These are phyloP conservation scores for Dalechampia spathulata DNA, from an alignment of 441 rosid species.

Conservation along the genomic window DNA sequence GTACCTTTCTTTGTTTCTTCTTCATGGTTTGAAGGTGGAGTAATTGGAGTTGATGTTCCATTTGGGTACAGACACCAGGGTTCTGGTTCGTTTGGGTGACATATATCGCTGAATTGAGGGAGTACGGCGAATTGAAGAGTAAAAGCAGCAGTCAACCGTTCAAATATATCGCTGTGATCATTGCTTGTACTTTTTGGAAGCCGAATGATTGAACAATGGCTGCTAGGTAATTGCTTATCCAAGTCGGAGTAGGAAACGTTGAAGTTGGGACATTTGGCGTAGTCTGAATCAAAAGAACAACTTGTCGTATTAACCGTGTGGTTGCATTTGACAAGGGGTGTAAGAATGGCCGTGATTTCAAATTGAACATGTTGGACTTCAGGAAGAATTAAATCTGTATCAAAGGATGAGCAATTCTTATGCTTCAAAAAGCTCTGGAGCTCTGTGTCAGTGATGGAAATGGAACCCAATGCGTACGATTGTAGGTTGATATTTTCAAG, in stretches of 20 bases:
- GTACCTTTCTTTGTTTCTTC: too few relatives aligned
- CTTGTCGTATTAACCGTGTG: too few relatives aligned
- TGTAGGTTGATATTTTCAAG: not conserved
- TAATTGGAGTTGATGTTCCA: too few relatives aligned
- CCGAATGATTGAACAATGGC: not conserved
- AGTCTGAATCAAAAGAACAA: not conserved
- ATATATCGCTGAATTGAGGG: not conserved
- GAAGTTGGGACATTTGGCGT: not conserved
- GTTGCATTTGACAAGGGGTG: not conserved
- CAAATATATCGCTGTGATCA: not conserved
- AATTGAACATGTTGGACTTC: not conserved
- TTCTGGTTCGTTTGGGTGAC: not conserved
- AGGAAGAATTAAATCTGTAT: not conserved
- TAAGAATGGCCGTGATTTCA: not conserved
- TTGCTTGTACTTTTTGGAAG: not conserved
- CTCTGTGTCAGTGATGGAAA: not conserved
- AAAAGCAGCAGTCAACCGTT: not conserved
- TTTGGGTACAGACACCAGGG: too few relatives aligned
- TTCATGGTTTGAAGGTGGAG: too few relatives aligned
- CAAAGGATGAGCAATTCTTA: not conserved
- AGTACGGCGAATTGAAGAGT: not conserved
- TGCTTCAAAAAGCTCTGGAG: not conserved
- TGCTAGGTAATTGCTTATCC: not conserved
- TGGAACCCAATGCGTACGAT: too few relatives aligned
- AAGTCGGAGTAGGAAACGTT: not conserved